A percentile compares a stretch with the other conserved stretches of the same genome.
phyloP scores from a whole-genome alignment of 2,329 filamentous ascomycete genomes.

The Clonostachys byssicola region DNA sequence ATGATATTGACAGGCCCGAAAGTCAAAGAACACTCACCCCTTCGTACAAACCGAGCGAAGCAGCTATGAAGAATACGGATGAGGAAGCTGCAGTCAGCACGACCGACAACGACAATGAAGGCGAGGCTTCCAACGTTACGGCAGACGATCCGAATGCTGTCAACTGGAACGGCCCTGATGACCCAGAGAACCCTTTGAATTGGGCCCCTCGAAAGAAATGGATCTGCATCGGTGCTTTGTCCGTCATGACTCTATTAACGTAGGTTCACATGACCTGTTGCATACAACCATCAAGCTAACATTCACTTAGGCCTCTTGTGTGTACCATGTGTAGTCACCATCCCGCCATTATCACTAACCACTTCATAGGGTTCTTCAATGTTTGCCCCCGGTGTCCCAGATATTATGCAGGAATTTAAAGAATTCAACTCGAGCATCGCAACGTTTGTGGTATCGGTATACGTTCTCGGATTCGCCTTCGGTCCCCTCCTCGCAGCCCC shows the following conservation, averaged over 20 bases:
- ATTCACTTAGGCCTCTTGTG: conserved; percentile 49
- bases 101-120: no score
- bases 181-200: conserved; percentile 60
- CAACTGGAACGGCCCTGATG: conserved; percentile 55
- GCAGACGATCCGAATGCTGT: conserved; percentile 24
- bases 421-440: conserved; percentile 45
- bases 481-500: conserved; percentile 44
- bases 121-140: not conserved
- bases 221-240: conserved; percentile 19
- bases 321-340: conserved; percentile 12
- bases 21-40: no score
- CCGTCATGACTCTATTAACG: conserved; percentile 30
- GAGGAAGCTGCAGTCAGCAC: no score
- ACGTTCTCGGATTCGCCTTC: conserved; percentile 47
- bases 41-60: no score
- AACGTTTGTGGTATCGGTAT: conserved; percentile 37
- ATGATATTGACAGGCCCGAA: no score
- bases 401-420: conserved; percentile 60
- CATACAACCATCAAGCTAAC: conserved; percentile 6
- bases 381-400: conserved; percentile 63
- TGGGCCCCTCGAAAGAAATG: conserved; percentile 49
- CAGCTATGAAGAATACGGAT: no score
- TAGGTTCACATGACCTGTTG: conserved; percentile 20
- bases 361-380: conserved; percentile 52
- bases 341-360: conserved; percentile 40